Evolutionary conservation across 2,329 filamentous ascomycete genomes (phyloP), one percentile per base, ranked within the genome.

Genomic region (Curvularia verruculosa): DNA sequence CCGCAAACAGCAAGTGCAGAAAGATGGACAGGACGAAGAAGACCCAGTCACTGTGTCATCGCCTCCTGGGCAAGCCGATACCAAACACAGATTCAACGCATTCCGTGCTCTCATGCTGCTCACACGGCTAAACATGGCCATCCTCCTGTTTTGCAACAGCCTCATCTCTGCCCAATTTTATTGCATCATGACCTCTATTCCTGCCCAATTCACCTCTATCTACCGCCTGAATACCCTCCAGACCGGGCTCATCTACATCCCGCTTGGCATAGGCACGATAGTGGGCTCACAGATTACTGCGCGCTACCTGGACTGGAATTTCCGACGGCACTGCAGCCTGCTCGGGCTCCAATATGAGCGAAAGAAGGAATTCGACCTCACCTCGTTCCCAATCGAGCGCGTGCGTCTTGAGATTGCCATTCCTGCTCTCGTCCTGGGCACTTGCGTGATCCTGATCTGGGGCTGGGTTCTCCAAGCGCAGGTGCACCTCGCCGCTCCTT

Each of bases 141-240:
- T 36, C 1, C 21, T 47, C 1, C 31, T 53, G 9, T 40, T 43
- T 1, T 39, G 29, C 5, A 53, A 43, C 26, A 34, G 40, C 19
- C 23, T 53, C 24, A 47, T 47, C 43, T 53, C 39, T 7, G 50
- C 43, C 1, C 18, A 43, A n/a, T 52, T 37, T 9, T 46, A 45
- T 6, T 52, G 50, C 31, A n/a, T 52, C 13, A 31, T 45, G 31
- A 40, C 50, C 1, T 46, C 50, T 0, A 46, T 46, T 18, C 31
- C 41, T 1, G 41, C 23, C 12, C 23, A 37, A 13, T 52, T 39
- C 50, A 29, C 23, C 5, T 23, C 43, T 3, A 31, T 52, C 1
- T 46, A 52, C 41, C 13, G 12, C 26, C 41, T 46, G 4, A 34
- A 18, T 10, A 18, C 21, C n/a, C 41, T 52, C 5, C 41, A 46